Evolutionary conservation across 352 stramenopile genomes (phyloP).

Genomic region (Pythium scleroteichum): DNA sequence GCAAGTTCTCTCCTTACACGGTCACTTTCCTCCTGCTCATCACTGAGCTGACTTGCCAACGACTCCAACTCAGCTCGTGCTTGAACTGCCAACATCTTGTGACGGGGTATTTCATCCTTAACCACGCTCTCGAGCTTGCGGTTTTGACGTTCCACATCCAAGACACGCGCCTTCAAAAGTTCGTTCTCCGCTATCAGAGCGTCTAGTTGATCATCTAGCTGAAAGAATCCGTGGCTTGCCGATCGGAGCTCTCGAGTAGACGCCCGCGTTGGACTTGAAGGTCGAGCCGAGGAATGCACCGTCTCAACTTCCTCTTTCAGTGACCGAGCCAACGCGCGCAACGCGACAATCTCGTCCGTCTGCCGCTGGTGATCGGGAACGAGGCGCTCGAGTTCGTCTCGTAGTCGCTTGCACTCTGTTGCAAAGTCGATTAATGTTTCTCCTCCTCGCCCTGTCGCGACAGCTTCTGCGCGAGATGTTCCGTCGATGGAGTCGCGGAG

Average conservation of each 20-base stretch:
- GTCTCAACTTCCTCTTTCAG: constrained; percentile 57
- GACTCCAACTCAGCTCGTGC: constrained; percentile 24
- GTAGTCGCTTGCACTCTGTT: constrained; percentile 41
- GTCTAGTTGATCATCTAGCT: constrained; percentile 48
- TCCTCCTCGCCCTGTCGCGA: neutral
- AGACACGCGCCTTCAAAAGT: constrained; percentile 19
- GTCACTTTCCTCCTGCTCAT: constrained; percentile 29
- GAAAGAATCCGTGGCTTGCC: constrained; percentile 44
- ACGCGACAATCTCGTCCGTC: constrained; percentile 58
- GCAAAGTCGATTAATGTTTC: constrained; percentile 9
- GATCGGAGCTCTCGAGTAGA: neutral
- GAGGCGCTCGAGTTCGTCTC: constrained; percentile 49
- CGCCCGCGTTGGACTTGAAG: no score
- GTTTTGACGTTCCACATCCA: constrained; percentile 6
- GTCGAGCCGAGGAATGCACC: constrained; percentile 28
- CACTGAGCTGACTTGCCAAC: constrained; percentile 20
- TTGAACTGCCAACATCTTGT: constrained; percentile 23
- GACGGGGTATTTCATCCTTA: constrained; percentile 20
- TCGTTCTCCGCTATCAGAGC: constrained; percentile 44
- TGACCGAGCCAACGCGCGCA: constrained; percentile 52
- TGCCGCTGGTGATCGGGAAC: constrained; percentile 49
- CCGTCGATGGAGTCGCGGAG: neutral
- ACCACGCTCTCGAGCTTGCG: constrained; percentile 17
- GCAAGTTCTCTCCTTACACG: constrained; percentile 19
- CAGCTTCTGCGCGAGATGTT: neutral